Evolutionary conservation across 2,329 filamentous ascomycete genomes (phyloP), one percentile per base, ranked within the genome.

Genomic region (Ciborinia camelliae): DNA sequence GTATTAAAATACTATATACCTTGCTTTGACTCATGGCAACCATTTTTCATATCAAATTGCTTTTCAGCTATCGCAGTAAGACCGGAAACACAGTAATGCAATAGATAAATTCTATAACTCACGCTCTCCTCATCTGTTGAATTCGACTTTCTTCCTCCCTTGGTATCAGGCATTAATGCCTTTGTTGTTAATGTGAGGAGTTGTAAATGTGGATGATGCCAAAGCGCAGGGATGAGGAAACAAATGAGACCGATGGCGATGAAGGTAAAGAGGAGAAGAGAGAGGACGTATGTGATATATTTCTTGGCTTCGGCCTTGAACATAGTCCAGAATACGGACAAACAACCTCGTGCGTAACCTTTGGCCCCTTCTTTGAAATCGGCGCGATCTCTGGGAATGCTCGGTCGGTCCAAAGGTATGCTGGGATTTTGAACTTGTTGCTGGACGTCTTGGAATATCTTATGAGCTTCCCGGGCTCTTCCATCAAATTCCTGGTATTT

Each of bases 71-170:
- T 32, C 14, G 28, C 14, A 32, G 55, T 35, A 47, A 59, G 55
- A 26, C 55, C 55, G 12, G 30, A 35, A n/a, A 47, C 41, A 47
- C 55, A 59, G 6, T 59, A 59, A 26, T 59, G 55, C 41, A 59
- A 26, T 7, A 47, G n/a, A 59, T 47, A 47, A 14, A 59, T 35
- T 5, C 23, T 59, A 26, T 59, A 59, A 10, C 47, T 28, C 6
- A 59, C 41, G 14, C 14, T 59, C 30, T 47, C 53, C 4, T 26
- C 30, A 23, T 12, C 8, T 18, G 7, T 59, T 26, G 41, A n/a
- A 26, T 48, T 48, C 23, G 20, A 15, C 2, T 26, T 14, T 1
- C 7, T 30, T 26, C 41, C 41, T 20, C 30, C 26, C 30, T 28
- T 26, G 20, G 14, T 18, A 35, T 47, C 14, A 14, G n/a, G 4